Evolutionary conservation across 2,329 filamentous ascomycete species (phyloP).

Genomic region (Clarireedia homoeocarpa): DNA sequence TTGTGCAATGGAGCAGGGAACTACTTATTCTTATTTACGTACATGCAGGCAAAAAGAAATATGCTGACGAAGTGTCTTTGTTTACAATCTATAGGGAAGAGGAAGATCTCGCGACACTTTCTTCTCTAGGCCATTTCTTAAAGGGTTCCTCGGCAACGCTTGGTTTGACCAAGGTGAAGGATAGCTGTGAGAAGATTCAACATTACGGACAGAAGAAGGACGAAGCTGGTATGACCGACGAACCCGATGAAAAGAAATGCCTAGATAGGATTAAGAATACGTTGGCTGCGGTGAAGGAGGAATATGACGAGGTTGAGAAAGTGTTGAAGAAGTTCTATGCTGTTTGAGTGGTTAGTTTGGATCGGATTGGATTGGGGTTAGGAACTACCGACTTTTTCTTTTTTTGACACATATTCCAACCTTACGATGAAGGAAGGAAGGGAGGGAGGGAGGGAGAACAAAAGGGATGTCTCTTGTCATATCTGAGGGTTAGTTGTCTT

Average conservation of each 20-base stretch:
- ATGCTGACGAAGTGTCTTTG: conserved; percentile 3
- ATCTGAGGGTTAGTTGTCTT: no score
- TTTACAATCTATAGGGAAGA: conserved; percentile 42
- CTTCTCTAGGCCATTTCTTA: conserved; percentile 84
- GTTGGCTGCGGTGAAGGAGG: conserved; percentile 63
- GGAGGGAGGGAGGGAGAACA: no score
- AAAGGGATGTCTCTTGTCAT: no score
- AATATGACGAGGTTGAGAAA: conserved; percentile 67
- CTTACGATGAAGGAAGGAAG: no score
- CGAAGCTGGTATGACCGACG: conserved; percentile 59
- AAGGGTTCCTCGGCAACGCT: conserved; percentile 96
- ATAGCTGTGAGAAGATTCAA: conserved; percentile 94
- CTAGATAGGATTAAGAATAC: conserved; percentile 63
- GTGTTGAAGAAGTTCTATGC: conserved; percentile 47
- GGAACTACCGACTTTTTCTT: conserved; percentile 15
- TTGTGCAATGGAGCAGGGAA: no score
- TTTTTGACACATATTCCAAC: conserved; percentile 1
- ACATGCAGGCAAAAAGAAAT: not conserved
- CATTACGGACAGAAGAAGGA: conserved; percentile 81
- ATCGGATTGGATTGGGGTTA: conserved; percentile 5
- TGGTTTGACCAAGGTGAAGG: conserved; percentile 82
- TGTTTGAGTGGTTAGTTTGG: conserved; percentile 17
- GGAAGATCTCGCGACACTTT: conserved; percentile 66
- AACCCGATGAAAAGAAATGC: conserved; percentile 59
- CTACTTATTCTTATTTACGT: not conserved